Evolutionary conservation across 225 moss, liverwort and hornwort species (phyloP).

Genomic region (Ulota crispa): DNA sequence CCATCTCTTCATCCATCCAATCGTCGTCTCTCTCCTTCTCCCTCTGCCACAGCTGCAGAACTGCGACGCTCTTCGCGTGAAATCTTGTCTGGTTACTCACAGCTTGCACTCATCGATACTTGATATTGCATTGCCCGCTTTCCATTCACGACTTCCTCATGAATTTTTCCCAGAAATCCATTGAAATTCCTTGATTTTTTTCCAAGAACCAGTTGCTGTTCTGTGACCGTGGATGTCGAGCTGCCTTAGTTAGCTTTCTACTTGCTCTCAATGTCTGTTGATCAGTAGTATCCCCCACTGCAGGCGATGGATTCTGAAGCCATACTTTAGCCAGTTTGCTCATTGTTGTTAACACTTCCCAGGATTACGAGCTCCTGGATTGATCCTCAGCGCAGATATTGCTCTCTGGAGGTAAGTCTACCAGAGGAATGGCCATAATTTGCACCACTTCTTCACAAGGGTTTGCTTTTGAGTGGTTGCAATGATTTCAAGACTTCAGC

Average conservation of each 20-base stretch:
- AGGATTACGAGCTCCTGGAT: not conserved
- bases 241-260: not conserved
- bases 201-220: not conserved
- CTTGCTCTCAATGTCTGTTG: not conserved
- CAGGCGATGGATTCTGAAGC: not conserved
- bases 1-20: not conserved
- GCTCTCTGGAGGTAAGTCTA: not conserved
- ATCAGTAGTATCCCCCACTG: not conserved
- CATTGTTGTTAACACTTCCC: not conserved
- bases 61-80: not conserved
- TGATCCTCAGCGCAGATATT: not conserved
- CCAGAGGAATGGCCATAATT: not conserved
- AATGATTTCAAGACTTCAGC: not conserved
- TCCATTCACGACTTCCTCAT: not conserved
- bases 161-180: not conserved
- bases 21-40: not conserved
- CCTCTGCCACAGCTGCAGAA: not conserved
- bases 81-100: not conserved
- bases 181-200: not conserved
- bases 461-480: not conserved
- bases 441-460: not conserved
- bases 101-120: not conserved
- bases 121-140: not conserved
- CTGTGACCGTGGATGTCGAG: not conserved
- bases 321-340: not conserved